Conservation (phyloP, 1,284 basidiomycete genomes). For the Pseudozyma hubeiensis region DNA sequence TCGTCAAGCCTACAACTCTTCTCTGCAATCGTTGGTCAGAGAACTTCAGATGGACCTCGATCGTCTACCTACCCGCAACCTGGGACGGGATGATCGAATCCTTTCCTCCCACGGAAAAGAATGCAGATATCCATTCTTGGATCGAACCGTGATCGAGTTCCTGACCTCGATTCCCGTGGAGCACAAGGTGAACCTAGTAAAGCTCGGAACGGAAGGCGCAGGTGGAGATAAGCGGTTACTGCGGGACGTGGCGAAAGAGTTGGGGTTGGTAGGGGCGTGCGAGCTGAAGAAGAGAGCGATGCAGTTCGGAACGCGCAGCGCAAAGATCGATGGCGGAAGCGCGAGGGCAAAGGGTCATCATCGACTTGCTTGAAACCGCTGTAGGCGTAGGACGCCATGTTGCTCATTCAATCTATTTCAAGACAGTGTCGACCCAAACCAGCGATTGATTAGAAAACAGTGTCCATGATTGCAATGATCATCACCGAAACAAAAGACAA, state of each 20-base stretch:
- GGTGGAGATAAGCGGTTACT: slow-evolving; percentile 89
- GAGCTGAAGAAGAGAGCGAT: slow-evolving; percentile 86
- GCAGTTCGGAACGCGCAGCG: slow-evolving; percentile 93
- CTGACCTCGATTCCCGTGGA: slow-evolving; percentile 81
- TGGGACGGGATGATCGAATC: slow-evolving; percentile 92
- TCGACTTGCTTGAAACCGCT: neutral
- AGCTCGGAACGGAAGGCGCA: slow-evolving; percentile 60
- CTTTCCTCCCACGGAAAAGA: slow-evolving; percentile 90
- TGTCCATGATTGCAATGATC: slow-evolving; percentile 12
- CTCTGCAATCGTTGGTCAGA: slow-evolving; percentile 74
- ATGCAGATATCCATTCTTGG: slow-evolving; percentile 70
- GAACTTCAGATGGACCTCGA: slow-evolving; percentile 95
- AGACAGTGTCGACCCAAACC: no score
- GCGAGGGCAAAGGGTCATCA: slow-evolving; percentile 65
- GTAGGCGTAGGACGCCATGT: neutral
- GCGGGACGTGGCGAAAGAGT: slow-evolving; percentile 69
- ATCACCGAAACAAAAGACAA: neutral
- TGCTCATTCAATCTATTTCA: no score
- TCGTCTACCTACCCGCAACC: slow-evolving; percentile 86
- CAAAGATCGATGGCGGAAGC: slow-evolving; percentile 80
- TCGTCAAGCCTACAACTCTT: slow-evolving; percentile 76
- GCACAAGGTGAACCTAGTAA: slow-evolving; percentile 76
- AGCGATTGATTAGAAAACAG: neutral
- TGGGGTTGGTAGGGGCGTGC: slow-evolving; percentile 72
- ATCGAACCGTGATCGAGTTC: slow-evolving; percentile 45